A percentile compares a stretch with the other conserved stretches of the same genome.
Evolutionary conservation across 2,329 filamentous ascomycete genomes (phyloP).

Genomic region (Lachnellula hyalina): DNA sequence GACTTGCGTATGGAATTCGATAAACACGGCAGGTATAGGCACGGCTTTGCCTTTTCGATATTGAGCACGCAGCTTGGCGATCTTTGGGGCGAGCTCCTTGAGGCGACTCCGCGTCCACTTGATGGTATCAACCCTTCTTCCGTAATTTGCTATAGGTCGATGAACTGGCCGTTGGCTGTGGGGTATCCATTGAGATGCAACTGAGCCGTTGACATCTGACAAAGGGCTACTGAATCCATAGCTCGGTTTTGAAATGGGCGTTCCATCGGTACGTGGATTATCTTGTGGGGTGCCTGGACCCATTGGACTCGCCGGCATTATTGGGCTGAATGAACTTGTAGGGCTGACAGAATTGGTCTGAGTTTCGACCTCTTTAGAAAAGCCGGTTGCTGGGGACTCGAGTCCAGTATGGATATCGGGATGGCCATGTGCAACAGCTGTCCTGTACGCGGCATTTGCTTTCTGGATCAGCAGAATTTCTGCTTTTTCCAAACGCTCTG

Average conservation of each 20-base stretch:
- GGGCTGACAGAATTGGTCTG: background rate
- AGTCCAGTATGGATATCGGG: conserved; percentile 30
- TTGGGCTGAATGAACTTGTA: background rate
- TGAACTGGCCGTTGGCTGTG: conserved; percentile 29
- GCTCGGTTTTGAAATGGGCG: conserved; percentile 12
- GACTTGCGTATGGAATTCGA: conserved; percentile 57
- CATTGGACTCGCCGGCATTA: background rate
- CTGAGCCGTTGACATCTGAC: conserved; percentile 32
- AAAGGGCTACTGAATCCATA: conserved; percentile 19
- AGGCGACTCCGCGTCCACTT: conserved; percentile 33
- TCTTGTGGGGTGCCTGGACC: conserved; percentile 9
- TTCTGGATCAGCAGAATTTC: conserved; percentile 58
- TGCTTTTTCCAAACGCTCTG: conserved; percentile 57
- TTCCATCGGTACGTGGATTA: conserved; percentile 13
- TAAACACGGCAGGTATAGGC: conserved; percentile 56
- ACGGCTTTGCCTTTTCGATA: conserved; percentile 44
- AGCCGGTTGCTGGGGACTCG: conserved; percentile 2
- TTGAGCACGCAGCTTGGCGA: conserved; percentile 28
- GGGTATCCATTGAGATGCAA: conserved; percentile 34
- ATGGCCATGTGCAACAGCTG: conserved; percentile 46
- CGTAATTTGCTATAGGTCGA: conserved; percentile 33
- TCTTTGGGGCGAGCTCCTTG: conserved; percentile 29
- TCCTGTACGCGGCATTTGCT: conserved; percentile 50
- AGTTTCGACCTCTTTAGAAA: conserved; percentile 6
- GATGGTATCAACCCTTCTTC: conserved; percentile 34